A percentile compares a stretch with the other conserved stretches of the same genome.
These are phyloP conservation scores for Lactarius psammicola DNA, from an alignment of 768 basidiomycete genomes.

Conservation along the genomic window DNA sequence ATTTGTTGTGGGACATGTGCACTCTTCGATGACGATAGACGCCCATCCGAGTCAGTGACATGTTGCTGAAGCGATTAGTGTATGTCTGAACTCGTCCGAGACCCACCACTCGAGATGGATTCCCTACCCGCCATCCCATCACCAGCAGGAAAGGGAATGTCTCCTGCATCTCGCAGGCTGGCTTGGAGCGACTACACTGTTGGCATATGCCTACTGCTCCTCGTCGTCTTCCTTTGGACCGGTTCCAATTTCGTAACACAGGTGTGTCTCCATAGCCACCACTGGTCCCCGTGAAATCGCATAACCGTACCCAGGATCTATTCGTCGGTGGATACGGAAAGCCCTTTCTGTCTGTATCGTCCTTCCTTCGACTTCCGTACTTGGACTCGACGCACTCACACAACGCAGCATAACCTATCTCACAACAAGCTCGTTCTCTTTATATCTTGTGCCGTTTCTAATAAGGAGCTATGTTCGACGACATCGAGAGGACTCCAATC, in stretches of 20 bases:
- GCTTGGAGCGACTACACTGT: constrained; percentile 43
- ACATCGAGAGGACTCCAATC: neutral
- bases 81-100: constrained; percentile 11
- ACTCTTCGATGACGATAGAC: neutral
- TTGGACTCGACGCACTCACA: constrained; percentile 3
- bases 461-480: constrained; percentile 38
- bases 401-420: constrained; percentile 75
- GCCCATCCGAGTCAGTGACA: neutral
- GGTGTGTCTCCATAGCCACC: constrained; percentile 39
- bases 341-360: constrained; percentile 72
- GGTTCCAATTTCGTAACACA: constrained; percentile 84
- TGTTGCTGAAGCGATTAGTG: neutral
- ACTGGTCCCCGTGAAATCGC: neutral
- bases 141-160: constrained; percentile 10
- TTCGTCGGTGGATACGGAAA: constrained; percentile 77
- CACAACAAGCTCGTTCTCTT: constrained; percentile 83
- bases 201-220: constrained; percentile 66
- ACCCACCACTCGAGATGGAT: constrained; percentile 27
- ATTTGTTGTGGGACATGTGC: neutral
- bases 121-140: constrained; percentile 3
- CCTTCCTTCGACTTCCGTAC: constrained; percentile 4
- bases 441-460: constrained; percentile 71
- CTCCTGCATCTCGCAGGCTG: neutral
- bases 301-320: constrained; percentile 37
- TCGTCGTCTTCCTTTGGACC: constrained; percentile 88